These are phyloP conservation scores for Trichoderma cornu-damae DNA, from an alignment of 2,329 filamentous ascomycete genomes.

Conservation along the genomic window DNA sequence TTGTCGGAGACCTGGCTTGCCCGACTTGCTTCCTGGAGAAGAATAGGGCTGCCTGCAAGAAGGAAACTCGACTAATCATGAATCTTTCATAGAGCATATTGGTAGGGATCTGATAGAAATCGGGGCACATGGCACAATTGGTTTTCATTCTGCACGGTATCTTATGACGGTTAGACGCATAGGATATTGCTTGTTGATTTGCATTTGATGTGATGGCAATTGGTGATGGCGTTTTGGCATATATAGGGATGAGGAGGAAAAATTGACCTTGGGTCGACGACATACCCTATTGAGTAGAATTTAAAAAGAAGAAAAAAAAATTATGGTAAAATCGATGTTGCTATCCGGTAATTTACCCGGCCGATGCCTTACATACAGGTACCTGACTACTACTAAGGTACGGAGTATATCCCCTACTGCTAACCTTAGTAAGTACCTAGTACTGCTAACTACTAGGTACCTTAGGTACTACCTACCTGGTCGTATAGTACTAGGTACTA, in stretches of 20 bases:
- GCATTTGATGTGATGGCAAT: not conserved
- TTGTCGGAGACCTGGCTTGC: not conserved
- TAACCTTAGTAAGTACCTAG: not conserved
- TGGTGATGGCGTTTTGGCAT: conserved; percentile 8
- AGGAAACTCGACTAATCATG: not conserved
- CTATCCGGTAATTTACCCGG: not conserved
- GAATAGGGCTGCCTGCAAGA: not conserved
- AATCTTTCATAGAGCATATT: too few species aligned
- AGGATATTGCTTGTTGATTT: not conserved
- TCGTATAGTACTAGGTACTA: too few species aligned
- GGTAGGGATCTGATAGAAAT: not conserved
- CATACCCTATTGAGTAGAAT: too few species aligned
- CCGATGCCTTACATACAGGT: not conserved
- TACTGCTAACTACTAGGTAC: too few species aligned
- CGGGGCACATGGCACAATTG: not conserved
- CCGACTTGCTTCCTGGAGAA: not conserved
- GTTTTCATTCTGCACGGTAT: not conserved
- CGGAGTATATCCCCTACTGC: too few species aligned
- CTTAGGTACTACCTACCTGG: too few species aligned
- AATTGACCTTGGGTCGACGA: not conserved
- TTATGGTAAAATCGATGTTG: not conserved
- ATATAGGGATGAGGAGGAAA: not conserved
- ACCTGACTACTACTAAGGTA: too few species aligned
- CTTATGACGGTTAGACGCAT: not conserved
- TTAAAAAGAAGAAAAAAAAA: not conserved